A percentile compares a stretch with the other conserved stretches of the same genome.
phyloP scores from a whole-genome alignment of 2,329 filamentous ascomycete species.

The Blumeria hordei region DNA sequence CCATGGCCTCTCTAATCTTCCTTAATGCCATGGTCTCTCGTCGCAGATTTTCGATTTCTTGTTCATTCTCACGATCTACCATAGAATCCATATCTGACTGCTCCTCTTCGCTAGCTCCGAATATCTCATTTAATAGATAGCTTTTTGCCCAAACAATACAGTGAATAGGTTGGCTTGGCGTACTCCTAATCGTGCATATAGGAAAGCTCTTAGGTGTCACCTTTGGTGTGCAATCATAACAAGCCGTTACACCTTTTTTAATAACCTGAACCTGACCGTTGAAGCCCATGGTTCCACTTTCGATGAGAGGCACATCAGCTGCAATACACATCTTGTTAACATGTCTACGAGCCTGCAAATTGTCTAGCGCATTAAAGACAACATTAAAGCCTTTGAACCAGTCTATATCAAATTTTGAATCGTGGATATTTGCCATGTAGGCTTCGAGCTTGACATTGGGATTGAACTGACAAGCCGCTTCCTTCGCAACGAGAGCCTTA shows the following conservation, averaged over 20 bases:
- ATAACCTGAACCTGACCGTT: slow-evolving; percentile 96
- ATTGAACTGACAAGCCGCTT: slow-evolving; percentile 76
- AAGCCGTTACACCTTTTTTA: slow-evolving; percentile 73
- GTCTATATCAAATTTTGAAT: slow-evolving; percentile 56
- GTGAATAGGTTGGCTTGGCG: slow-evolving; percentile 86
- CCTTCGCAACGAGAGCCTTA: slow-evolving; percentile 82
- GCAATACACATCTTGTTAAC: slow-evolving; percentile 96
- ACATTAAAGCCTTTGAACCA: slow-evolving; percentile 71
- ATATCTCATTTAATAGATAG: slow-evolving; percentile 85
- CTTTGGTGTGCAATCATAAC: slow-evolving; percentile 86
- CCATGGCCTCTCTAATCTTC: slow-evolving; percentile 59
- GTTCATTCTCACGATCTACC: slow-evolving; percentile 56
- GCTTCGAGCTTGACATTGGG: slow-evolving; percentile 67
- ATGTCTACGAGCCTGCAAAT: slow-evolving; percentile 76
- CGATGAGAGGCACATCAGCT: slow-evolving; percentile 70
- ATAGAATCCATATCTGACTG: slow-evolving; percentile 56
- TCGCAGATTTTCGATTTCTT: slow-evolving; percentile 71
- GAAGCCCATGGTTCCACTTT: slow-evolving; percentile 94
- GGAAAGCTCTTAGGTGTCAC: slow-evolving; percentile 80
- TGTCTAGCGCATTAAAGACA: slow-evolving; percentile 94
- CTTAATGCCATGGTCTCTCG: slow-evolving; percentile 67
- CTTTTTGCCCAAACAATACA: slow-evolving; percentile 98
- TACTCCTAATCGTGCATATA: slow-evolving; percentile 92
- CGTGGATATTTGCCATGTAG: slow-evolving; percentile 89
- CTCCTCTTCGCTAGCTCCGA: slow-evolving; percentile 75